Conservation (phyloP, 495 filamentous ascomycete species). For the Hypoxylon rickii region DNA sequence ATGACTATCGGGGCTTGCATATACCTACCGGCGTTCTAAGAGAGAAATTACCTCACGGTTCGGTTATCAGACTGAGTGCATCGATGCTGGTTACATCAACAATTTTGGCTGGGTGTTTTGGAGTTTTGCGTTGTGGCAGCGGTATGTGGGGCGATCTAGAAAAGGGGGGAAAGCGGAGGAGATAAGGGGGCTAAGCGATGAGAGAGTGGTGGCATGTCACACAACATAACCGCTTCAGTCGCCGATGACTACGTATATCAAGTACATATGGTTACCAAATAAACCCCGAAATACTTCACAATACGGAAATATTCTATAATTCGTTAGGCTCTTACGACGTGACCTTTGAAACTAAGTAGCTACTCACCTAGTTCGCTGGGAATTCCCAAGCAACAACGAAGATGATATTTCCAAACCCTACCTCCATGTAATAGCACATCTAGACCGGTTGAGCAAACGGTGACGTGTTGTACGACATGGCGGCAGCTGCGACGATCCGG, state of each 20-base stretch:
- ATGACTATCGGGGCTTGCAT: constrained; percentile 21
- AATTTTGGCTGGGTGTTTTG: constrained; percentile 7
- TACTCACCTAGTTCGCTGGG: too few relatives aligned
- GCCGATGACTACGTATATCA: too few relatives aligned
- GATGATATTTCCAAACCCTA: too few relatives aligned
- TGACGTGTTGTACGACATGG: background rate
- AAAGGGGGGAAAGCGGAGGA: background rate
- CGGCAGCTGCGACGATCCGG: background rate
- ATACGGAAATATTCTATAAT: too few relatives aligned
- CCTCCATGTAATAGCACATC: background rate
- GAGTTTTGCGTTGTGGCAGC: background rate
- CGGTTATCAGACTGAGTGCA: background rate
- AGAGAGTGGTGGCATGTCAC: too few relatives aligned
- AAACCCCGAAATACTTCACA: too few relatives aligned
- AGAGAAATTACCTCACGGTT: background rate
- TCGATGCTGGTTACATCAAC: too few relatives aligned
- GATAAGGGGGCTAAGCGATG: background rate
- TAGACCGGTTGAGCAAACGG: background rate
- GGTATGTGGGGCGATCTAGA: background rate
- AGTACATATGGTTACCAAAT: too few relatives aligned
- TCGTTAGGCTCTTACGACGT: too few relatives aligned
- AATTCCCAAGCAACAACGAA: too few relatives aligned
- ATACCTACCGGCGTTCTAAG: constrained; percentile 7
- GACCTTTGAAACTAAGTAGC: too few relatives aligned
- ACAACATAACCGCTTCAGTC: too few relatives aligned